Base-by-base conservation (phyloP, 768 basidiomycete species). In the Lyophyllum shimeji region DNA sequence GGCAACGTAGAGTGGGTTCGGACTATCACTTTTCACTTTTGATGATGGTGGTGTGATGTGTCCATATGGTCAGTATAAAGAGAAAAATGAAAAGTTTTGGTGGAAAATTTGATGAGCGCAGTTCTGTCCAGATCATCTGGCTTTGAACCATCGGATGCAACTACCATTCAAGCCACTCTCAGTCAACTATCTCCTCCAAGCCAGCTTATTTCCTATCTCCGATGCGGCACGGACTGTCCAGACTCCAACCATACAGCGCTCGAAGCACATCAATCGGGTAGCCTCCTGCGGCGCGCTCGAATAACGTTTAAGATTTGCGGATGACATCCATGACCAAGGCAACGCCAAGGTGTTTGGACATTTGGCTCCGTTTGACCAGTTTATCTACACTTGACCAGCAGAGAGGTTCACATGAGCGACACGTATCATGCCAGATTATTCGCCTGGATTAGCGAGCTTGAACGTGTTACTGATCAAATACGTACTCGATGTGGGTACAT, bases 201-300 rank as follows among this genome's bases (percentile, higher is more conserved):
- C 33, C 55, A 57, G 52, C 52, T 59, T 61, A 59, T 58, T 54
- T 59, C 57, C 57, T 42, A 55, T 50, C 17, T 59, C 58, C 61
- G 60, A 39, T 48, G 44, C 37, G 50, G 25, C 42, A 44, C 46
- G 45, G 49, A 23, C 29, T 42, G 8, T 31, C 27, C 37, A 51
- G 9, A 47, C 46, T 39, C 34, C 31, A 29, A 49, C 43, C 6
- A 11, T 47, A 47, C 20, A 46, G 29, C 33, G 52, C 46, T 31
- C 33, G 50, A 52, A 55, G 51, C 46, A 46, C 34, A 61, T 61
- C 54, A 61, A 53, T 58, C 51, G 45, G 51, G 51, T 55, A 58
- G 25, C 43, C 53, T 58, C 46, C 48, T 50, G 47, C 55, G 52
- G 56, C 54, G 45, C 59, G 55, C 57, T 56, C 56, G 53, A 46